These are phyloP conservation scores for Yarrowia sp. DNA, from an alignment of 805 yeast species.

Conservation along the genomic window DNA sequence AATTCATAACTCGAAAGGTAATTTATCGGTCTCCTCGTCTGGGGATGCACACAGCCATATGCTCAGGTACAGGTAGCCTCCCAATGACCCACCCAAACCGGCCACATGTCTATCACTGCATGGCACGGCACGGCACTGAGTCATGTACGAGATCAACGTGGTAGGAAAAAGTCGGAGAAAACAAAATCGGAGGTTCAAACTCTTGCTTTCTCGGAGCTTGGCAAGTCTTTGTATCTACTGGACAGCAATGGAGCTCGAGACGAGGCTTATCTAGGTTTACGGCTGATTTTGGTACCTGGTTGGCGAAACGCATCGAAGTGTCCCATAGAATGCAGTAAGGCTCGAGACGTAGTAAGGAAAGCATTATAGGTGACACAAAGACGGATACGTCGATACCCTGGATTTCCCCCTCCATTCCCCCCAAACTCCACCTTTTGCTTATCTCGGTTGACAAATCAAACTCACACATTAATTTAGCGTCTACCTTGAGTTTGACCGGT, in stretches of 20 bases:
- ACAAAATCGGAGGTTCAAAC: not conserved
- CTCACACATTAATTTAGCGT: not conserved
- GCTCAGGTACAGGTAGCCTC: no score
- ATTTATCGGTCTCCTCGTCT: no score
- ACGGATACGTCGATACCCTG: no score
- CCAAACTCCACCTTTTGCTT: not conserved
- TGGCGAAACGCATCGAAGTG: no score
- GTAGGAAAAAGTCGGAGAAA: no score
- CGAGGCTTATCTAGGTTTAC: not conserved
- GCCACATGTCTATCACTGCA: not conserved
- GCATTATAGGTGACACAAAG: no score
- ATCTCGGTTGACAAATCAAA: not conserved
- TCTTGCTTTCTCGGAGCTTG: not conserved
- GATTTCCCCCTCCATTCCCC: no score
- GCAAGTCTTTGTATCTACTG: not conserved
- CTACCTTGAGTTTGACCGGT: not conserved
- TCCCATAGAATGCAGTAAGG: no score
- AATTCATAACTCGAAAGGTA: no score
- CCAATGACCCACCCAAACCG: not conserved
- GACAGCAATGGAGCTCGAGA: not conserved
- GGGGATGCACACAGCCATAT: no score
- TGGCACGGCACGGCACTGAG: not conserved
- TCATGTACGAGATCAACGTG: no score
- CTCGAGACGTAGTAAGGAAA: no score
- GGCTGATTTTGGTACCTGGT: not conserved